These are phyloP conservation scores for Pulveroboletus frians DNA, from an alignment of 768 basidiomycete genomes.

Conservation along the genomic window DNA sequence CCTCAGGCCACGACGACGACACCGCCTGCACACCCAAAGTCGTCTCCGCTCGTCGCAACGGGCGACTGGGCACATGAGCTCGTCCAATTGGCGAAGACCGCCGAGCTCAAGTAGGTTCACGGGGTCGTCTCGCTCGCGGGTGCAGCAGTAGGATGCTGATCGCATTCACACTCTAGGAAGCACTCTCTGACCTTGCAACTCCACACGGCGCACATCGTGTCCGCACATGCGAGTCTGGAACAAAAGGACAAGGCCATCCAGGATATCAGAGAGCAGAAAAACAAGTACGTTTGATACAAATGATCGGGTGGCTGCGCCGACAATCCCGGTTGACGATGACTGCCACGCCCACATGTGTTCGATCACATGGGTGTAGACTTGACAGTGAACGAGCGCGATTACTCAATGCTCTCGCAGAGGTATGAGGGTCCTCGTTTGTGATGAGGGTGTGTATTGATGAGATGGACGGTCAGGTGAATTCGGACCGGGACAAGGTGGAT, in stretches of 20 bases:
- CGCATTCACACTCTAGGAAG: slow-evolving; percentile 44
- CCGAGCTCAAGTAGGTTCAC: slow-evolving; percentile 74
- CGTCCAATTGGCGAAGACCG: slow-evolving; percentile 80
- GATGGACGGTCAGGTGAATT: slow-evolving; percentile 52
- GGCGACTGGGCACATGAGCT: slow-evolving; percentile 88
- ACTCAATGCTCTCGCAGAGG: slow-evolving; percentile 65
- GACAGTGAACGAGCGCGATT: slow-evolving; percentile 72
- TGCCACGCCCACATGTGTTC: neutral
- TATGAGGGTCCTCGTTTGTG: slow-evolving; percentile 28
- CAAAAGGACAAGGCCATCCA: slow-evolving; percentile 75
- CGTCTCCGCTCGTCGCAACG: slow-evolving; percentile 63
- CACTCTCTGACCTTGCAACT: slow-evolving; percentile 79
- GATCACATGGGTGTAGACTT: slow-evolving; percentile 39
- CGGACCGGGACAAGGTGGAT: slow-evolving; percentile 69
- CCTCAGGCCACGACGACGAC: slow-evolving; percentile 29
- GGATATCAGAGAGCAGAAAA: slow-evolving; percentile 79
- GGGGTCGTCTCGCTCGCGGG: neutral
- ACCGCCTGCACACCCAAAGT: slow-evolving; percentile 20
- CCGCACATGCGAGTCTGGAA: slow-evolving; percentile 74
- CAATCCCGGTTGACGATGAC: neutral
- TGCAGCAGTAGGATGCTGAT: slow-evolving; percentile 4
- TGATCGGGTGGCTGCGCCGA: neutral
- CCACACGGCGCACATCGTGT: slow-evolving; percentile 82
- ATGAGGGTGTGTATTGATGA: slow-evolving; percentile 9
- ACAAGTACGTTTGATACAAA: slow-evolving; percentile 50